Base-by-base conservation (phyloP, 2,329 filamentous ascomycete genomes). In the Cladosporium sp. region DNA sequence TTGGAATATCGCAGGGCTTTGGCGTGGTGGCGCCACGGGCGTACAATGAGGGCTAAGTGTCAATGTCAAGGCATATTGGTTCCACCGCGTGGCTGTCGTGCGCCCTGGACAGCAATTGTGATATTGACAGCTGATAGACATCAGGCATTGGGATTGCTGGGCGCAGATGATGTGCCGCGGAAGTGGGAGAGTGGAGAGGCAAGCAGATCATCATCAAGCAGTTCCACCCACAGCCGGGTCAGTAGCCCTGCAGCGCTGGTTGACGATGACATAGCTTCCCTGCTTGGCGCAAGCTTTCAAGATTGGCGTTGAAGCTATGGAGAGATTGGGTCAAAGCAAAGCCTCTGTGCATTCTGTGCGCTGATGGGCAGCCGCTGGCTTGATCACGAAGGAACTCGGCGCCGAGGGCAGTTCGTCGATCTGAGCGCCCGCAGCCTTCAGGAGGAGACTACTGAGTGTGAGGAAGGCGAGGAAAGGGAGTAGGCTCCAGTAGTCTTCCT, bases 331-430 rank as follows among this genome's bases (percentile, higher is more conserved):
- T 18, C 25, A n/a, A 28, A 18, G 25, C 49, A 53, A 18, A 28
- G 48, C 25, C 26, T 16, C 23, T 3, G 23, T 26, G 49, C 26
- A 53, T n/a, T 18, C 49, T 53, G 49, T 53, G 49, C 49, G 49
- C 49, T 53, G 49, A 53, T n/a, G 23, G 28, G 25, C 49, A 53
- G 49, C 14, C 25, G 48, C 48, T 14, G 48, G 48, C 25, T 25
- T 51, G 48, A 51, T 18, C 25, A 16, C 23, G 49, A 53, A 53
- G 49, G 49, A 53, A 43, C n/a, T 53, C 49, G 49, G 49, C 23
- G 49, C 49, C 49, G 49, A 53, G 26, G 49, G 28, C 16, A 53
- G 49, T 53, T 53, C 26, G 49, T 53, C 49, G 49, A 53, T 53
- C 49, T 10, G 18, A 30, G 26, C 16, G 30, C 16, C 25, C 25